Evolutionary conservation across 306 rosid species (phyloP), one percentile per base, ranked within the genome.

Genomic region (Inga oerstediana): DNA sequence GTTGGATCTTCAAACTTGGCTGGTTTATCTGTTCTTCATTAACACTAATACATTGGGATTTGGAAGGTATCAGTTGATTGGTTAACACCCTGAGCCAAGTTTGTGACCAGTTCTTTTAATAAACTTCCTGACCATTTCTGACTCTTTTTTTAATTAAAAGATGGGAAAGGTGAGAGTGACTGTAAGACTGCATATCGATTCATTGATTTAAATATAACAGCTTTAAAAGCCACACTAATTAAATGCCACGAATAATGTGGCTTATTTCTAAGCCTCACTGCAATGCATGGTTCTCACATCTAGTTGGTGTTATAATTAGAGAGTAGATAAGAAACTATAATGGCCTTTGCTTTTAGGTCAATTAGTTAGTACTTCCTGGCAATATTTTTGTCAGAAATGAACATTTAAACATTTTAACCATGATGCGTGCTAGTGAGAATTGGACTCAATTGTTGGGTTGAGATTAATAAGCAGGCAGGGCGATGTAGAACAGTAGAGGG

Each of bases 1-100:
- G 71, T 39, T 83, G 72, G 45, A 51, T 72, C 46, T 85, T n/a
- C 15, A 51, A 41, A 49, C 43, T 56, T 69, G 66, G 77, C 16
- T 59, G 46, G 37, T 79, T 48, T 35, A 22, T 48, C 22, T 43
- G 20, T 62, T 51, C 72, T 35, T 79, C 66, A 8, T 80, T 62
- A 59, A 20, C 32, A 8, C 32, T 39, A 7, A 4, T 20, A 24
- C 35, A 61, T 24, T 61, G 35, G 17, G 67, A 75, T 19, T 30
- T 43, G 35, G 64, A 19, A 24, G 19, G 30, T 68, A 75, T 80
- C 24, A 79, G 59, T 66, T 46, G 62, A 39, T 8, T 22, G 32
- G 14, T 22, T 58, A 20, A 30, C 64, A 27, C 51, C 77, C 51
- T 37, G 3, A 7, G 34, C 77, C 46, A 52, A 35, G 24, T 51